phyloP scores from a whole-genome alignment of 495 filamentous ascomycete species.

The Peziza echinospora region DNA sequence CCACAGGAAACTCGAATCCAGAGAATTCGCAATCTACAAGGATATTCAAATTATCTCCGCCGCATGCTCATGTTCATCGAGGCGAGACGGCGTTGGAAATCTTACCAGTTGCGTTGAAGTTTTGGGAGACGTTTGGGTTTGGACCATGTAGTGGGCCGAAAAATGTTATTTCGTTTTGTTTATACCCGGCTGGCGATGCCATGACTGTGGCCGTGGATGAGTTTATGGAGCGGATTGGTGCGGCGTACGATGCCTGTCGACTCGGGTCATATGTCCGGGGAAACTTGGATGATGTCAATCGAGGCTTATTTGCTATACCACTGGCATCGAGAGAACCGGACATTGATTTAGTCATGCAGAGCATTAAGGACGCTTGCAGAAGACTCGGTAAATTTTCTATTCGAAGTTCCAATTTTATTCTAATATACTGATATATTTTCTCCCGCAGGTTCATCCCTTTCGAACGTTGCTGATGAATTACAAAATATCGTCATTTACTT shows the following conservation, averaged over 20 bases:
- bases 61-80: constrained; percentile 57
- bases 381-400: constrained; percentile 14
- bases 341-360: not conserved
- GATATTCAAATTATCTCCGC: constrained; percentile 28
- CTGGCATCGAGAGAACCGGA: constrained; percentile 4
- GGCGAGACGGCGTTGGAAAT: constrained; percentile 53
- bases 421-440: too few relatives aligned
- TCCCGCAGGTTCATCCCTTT: constrained; percentile 22
- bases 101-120: constrained; percentile 54
- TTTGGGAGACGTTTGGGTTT: constrained; percentile 82
- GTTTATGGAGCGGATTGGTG: constrained; percentile 51
- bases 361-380: constrained; percentile 16
- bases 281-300: constrained; percentile 28
- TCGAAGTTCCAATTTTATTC: too few relatives aligned
- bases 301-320: constrained; percentile 38
- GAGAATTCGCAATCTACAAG: too few relatives aligned
- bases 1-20: not conserved
- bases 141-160: constrained; percentile 58
- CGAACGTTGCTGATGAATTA: constrained; percentile 25
- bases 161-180: constrained; percentile 54
- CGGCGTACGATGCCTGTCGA: constrained; percentile 57
- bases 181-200: constrained; percentile 45
- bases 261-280: constrained; percentile 49
- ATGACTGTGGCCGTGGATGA: constrained; percentile 35
- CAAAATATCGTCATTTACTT: constrained; percentile 70